Evolutionary conservation across 495 filamentous ascomycete species (phyloP), one percentile per base, ranked within the genome.

Genomic region (Aspergillus nidulans): DNA sequence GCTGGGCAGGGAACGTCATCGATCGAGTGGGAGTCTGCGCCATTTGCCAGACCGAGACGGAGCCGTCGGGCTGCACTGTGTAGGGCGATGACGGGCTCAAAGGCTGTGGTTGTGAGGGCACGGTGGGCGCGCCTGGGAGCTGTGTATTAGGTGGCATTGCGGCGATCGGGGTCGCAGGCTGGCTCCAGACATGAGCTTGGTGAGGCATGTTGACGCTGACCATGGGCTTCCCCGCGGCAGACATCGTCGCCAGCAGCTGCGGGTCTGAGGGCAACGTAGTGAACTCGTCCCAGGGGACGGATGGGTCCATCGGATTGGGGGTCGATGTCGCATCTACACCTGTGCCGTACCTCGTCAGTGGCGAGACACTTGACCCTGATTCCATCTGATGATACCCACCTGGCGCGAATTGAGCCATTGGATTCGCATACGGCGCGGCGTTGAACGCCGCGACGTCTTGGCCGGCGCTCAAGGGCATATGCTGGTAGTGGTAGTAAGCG

Each of bases 31-130:
- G 68, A 2, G 64, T 47, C 36, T 64, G 68, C 2, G 69, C 63
- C 21, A 74, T 63, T 49, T 65, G 72, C 72, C 71, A 77, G 24
- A 75, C 66, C 0, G 69, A 77, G 24, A 75, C 66, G 0, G 69
- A 65, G 16, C 71, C 71, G 47, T 75, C 72, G 0, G 72, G 63
- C 41, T 74, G 71, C 49, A 77, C 60, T 4, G 71, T 41, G 41
- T 69, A 76, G 6, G 69, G 48, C 16, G 67, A 62, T 15, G 61
- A 45, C 0, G 66, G 52, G 34, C 53, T 67, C 49, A 75, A 63
- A 0, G 67, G 57, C 26, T 73, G 74, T 6, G 63, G 36, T 42
- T 71, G 70, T 12, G 60, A 68, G 16, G 69, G 62, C 28, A 75
- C 69, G 12, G 69, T 69, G 2, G 71, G 69, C 20, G 67, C 59